A percentile compares a stretch with the other conserved stretches of the same genome.
Conservation (phyloP, 306 rosid genomes). For the Senna tora region DNA sequence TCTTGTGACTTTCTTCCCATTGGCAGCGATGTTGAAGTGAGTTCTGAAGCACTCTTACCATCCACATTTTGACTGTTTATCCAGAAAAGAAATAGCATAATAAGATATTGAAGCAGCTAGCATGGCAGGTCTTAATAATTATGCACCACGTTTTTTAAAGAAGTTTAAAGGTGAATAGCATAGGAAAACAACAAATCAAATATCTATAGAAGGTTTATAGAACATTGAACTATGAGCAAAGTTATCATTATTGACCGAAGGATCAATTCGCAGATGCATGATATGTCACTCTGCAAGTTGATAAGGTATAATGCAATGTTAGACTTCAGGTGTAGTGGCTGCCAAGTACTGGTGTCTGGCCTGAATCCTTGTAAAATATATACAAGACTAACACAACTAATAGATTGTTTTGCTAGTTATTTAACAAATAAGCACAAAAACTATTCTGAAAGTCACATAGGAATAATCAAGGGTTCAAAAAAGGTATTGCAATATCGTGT, state of each 20-base stretch:
- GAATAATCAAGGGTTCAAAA: neutral
- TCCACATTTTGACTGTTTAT: conserved; percentile 49
- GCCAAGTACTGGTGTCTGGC: conserved; percentile 16
- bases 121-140: conserved; percentile 13
- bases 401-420: neutral
- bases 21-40: conserved; percentile 46
- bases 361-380: neutral
- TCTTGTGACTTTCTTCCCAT: conserved; percentile 71
- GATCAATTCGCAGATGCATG: conserved; percentile 14
- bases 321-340: conserved; percentile 12
- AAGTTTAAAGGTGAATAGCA: conserved; percentile 12
- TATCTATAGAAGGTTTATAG: conserved; percentile 12
- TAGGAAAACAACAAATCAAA: conserved; percentile 25
- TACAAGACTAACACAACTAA: conserved; percentile 9
- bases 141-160: neutral
- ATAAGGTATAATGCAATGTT: neutral
- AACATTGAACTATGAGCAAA: conserved; percentile 6
- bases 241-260: conserved; percentile 16
- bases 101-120: conserved; percentile 28
- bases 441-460: neutral
- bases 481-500: neutral
- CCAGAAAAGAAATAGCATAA: conserved; percentile 32
- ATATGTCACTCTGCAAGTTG: neutral
- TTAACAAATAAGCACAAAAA: neutral
- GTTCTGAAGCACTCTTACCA: conserved; percentile 47